Evolutionary conservation across 805 yeast genomes (phyloP).

Genomic region (Candida hungchunana): DNA sequence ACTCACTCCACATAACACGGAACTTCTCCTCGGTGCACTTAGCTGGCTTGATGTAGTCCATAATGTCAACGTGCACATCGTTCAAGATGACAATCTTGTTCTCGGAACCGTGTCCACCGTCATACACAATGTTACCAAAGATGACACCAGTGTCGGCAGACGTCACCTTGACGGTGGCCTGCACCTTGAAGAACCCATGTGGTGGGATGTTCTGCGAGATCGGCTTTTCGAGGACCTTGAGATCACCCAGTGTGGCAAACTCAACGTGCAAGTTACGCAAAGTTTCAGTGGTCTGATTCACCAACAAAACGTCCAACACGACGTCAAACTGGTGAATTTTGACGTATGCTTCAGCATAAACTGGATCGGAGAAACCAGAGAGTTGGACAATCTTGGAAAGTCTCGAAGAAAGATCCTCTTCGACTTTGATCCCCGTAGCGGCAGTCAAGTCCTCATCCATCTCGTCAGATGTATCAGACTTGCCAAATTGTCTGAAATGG

Average conservation of each 20-base stretch:
- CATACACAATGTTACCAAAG: slow-evolving; percentile 94
- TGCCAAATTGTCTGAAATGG: slow-evolving; percentile 71
- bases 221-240: slow-evolving; percentile 91
- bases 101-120: slow-evolving; percentile 91
- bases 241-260: slow-evolving; percentile 93
- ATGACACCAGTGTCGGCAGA: slow-evolving; percentile 98
- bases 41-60: slow-evolving; percentile 98
- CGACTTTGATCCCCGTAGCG: slow-evolving; percentile 47
- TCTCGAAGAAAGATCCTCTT: slow-evolving; percentile 67
- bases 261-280: slow-evolving; percentile 89
- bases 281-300: slow-evolving; percentile 90
- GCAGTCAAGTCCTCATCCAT: slow-evolving; percentile 56
- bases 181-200: slow-evolving; percentile 91
- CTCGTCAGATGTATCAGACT: slow-evolving; percentile 39
- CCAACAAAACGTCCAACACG: slow-evolving; percentile 86
- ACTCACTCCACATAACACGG: slow-evolving; percentile 98
- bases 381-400: slow-evolving; percentile 85
- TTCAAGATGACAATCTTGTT: slow-evolving; percentile 85
- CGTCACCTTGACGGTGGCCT: slow-evolving; percentile 87
- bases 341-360: slow-evolving; percentile 95
- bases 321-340: slow-evolving; percentile 97
- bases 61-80: slow-evolving; percentile 92
- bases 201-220: slow-evolving; percentile 89
- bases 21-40: slow-evolving; percentile 81
- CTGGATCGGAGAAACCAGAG: slow-evolving; percentile 98